Evolutionary conservation across 2,329 filamentous ascomycete species (phyloP).

Genomic region (Capronia epimyces): DNA sequence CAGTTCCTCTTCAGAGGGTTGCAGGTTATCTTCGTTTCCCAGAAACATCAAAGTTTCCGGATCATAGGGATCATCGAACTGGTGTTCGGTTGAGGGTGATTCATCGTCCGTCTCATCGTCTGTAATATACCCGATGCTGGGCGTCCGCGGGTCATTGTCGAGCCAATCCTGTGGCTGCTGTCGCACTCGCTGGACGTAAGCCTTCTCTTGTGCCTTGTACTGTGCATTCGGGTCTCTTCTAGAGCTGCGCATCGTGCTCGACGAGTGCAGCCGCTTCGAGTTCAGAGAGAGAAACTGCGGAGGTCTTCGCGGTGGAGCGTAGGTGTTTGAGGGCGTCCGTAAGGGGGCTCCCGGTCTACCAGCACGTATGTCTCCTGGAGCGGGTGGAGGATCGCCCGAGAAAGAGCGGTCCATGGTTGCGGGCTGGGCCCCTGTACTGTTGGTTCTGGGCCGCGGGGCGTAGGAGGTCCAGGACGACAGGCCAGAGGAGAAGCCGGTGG

Average conservation of each 20-base stretch:
- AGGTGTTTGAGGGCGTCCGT: conserved; percentile 72
- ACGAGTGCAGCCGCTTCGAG: conserved; percentile 47
- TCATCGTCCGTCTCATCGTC: conserved; percentile 65
- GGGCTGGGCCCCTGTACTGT: conserved; percentile 40
- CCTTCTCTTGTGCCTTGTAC: conserved; percentile 81
- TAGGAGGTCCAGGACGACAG: conserved; percentile 36
- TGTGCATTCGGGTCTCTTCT: conserved; percentile 64
- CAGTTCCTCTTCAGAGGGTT: conserved; percentile 83
- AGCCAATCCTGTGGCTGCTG: conserved; percentile 77
- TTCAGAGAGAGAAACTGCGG: conserved; percentile 45
- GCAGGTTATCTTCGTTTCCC: conserved; percentile 72
- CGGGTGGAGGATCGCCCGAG: conserved; percentile 13
- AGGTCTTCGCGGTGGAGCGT: conserved; percentile 59
- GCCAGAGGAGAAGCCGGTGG: conserved; percentile 28
- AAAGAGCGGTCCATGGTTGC: conserved; percentile 31
- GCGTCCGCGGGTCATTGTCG: conserved; percentile 58
- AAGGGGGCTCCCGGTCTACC: conserved; percentile 64
- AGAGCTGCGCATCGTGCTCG: conserved; percentile 50
- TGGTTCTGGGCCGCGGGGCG: conserved; percentile 40
- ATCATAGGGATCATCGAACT: conserved; percentile 81
- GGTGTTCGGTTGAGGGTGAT: conserved; percentile 76
- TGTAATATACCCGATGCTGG: conserved; percentile 59
- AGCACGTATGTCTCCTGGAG: conserved; percentile 41
- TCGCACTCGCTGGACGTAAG: conserved; percentile 86
- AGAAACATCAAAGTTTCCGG: conserved; percentile 91